Base-by-base conservation (phyloP, 768 basidiomycete genomes). In the Mycena chlorophos region DNA sequence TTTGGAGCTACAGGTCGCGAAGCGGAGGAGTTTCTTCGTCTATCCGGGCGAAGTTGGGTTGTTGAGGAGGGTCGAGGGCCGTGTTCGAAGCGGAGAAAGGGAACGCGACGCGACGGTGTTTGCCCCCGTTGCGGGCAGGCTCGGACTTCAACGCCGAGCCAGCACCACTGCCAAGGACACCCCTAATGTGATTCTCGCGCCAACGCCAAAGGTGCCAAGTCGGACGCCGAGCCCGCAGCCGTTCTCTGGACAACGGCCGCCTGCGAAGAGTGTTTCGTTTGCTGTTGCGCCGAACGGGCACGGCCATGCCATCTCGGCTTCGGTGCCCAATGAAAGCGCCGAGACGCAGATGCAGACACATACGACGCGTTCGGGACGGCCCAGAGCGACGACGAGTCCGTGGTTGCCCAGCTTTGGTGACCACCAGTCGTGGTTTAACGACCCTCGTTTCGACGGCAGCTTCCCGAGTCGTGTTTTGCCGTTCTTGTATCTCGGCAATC, bases 351-450 rank as follows among this genome's bases (percentile, higher is more conserved):
- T 12, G 61, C 66, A 25, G 59, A 70, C 13, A n/a, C n/a, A n/a
- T n/a, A n/a, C n/a, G n/a, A 75, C 75, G 23, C 23, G 57, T 17
- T 49, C 57, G 62, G 69, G 77, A 31, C 78, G 91, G 30, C 89
- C 86, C 39, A 78, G 91, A 60, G 89, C 88, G 51, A 84, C 78
- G 58, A 90, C 89, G 26, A 80, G 84, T 57, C 84, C 88, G 23
- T 79, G 81, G 75, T 64, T 88, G 42, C 84, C 85, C 13, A 79
- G 77, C 60, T 79, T 84, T 55, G 78, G 81, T 20, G 87, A 90
- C 65, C 91, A 93, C 65, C 85, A 90, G 71, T 79, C 86, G n/a
- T 98, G 95, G 95, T 97, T 98, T 73, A 88, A 94, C 64, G 92
- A 94, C 68, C 82, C 85, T 29, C 74, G 91, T 57, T 98, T 98